A percentile compares a stretch with the other conserved stretches of the same genome.
phyloP scores from a whole-genome alignment of 345 rosid genomes.

The Pseudoturritis turrita region DNA sequence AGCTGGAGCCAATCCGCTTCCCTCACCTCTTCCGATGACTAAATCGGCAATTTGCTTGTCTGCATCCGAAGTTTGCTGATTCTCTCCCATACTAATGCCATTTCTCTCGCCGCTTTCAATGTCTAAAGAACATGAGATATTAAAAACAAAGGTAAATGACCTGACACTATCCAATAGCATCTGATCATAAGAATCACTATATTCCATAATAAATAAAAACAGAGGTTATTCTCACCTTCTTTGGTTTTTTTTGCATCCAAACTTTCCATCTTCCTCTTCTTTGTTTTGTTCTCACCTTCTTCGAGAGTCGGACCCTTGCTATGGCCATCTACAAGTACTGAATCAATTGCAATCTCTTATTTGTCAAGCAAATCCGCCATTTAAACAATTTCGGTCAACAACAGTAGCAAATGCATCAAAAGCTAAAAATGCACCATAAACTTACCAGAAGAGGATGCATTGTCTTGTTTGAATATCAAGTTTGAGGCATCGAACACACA shows the following conservation, averaged over 20 bases:
- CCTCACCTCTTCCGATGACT: not conserved
- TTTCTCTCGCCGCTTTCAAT: not conserved
- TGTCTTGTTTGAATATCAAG: too few species aligned
- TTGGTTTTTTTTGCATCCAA: constrained; percentile 30
- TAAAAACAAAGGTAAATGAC: constrained; percentile 14
- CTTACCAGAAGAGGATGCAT: too few species aligned
- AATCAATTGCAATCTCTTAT: not conserved
- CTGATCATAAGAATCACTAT: not conserved
- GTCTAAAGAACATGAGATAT: not conserved
- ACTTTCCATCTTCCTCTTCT: constrained; percentile 15
- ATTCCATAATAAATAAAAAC: not conserved
- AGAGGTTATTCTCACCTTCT: constrained; percentile 14
- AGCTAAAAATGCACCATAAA: too few species aligned
- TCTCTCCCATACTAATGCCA: constrained; percentile 1
- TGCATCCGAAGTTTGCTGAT: not conserved
- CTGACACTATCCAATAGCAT: not conserved
- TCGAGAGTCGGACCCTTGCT: not conserved
- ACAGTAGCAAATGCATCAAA: too few species aligned
- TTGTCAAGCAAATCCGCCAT: too few species aligned
- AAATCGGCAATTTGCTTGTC: not conserved
- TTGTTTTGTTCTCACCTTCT: constrained; percentile 17
- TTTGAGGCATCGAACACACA: too few species aligned
- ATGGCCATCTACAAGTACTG: constrained; percentile 5
- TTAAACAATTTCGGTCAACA: too few species aligned
- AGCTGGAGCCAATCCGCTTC: not conserved